Base-by-base conservation (phyloP, 768 basidiomycete species). In the Sarcodon sp. region DNA sequence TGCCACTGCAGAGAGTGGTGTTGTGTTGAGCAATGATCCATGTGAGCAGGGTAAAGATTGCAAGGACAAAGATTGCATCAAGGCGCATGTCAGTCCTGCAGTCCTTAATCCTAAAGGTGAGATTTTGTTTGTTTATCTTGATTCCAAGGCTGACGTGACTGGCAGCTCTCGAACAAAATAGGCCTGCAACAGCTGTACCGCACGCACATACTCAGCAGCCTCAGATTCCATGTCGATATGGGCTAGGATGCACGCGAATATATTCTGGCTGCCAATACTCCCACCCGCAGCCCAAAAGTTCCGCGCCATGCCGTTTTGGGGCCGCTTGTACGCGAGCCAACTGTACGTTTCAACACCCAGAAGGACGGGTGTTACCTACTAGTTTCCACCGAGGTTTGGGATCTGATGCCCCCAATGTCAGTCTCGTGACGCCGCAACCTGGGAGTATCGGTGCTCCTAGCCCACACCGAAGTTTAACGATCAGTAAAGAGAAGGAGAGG, bases 61-160 rank as follows among this genome's bases (percentile, higher is more conserved):
- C 65, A 81, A 86, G 58, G 91, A 99, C 64, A 82, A 87, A 60
- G 94, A 97, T 64, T 97, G 92, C 62, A 78, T 85, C 49, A 90
- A 89, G 61, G 80, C 80, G 18, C 92, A 97, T 62, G 83, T 91
- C 50, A 92, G 89, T 57, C 89, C 91, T 9, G 88, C 92, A 12
- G 80, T 79, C 35, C 69, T 80, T 12, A 75, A 80, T 52, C 78
- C 82, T 56, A 71, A 73, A 66, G 77, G 79, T 81, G 66, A 37
- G 64, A 59, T 50, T 56, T 53, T 38, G 51, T 46, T 33, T 7
- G 15, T 47, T 49, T 47, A 31, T 37, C 15, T 50, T 48, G 44
- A 38, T 21, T 36, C 18, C 39, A 27, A 27, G 21, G 7, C n/a
- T 41, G 39, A 41, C 39, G 8, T 27, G 13, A 41, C 44, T 33